Base-by-base conservation (phyloP, 2,329 filamentous ascomycete species). In the Penicillium janthinellum region DNA sequence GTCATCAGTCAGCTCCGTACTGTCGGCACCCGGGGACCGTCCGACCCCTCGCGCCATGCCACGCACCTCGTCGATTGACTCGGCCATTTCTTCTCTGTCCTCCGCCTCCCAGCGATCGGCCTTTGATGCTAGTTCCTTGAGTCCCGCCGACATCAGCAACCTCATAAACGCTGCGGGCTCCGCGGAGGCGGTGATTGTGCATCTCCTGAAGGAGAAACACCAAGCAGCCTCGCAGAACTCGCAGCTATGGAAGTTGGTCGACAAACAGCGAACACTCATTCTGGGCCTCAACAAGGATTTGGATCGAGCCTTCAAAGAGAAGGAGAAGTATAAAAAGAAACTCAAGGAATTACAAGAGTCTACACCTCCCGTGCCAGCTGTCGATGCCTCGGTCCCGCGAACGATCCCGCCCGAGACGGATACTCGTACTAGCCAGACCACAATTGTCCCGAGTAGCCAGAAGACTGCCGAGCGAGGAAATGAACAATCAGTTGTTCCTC, bases 261-360 rank as follows among this genome's bases (percentile, higher is more conserved):
- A 98, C 75, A 98, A 99, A 79, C 95, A 99, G 76, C 85, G 94
- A 63, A 88, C 92, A 15, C 93, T 99, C 88, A 92, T 99, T 56
- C 78, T 96, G 20, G 94, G 93, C 7, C 82, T 99, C 63, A 97
- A 98, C 72, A 96, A 95, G 75, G 95, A 99, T 73, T 81, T 99
- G 12, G 94, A 98, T 76, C 87, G 91, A 54, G 88, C 93, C 1
- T 77, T 96, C 64, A 96, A 96, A 73, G 95, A 98, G 67, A 97
- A 97, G 77, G 94, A 98, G 66, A 89, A 90, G 68, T 98, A 98
- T 73, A 88, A 91, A 69, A 93, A 89, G 75, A 96, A 95, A 76
- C 75, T 96, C 45, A 96, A 96, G 76, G 93, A 98, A 57, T 75
- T 86, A 60, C 77, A 86, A 65, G 78, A 78, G 34, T 78, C 83